Conservation (phyloP, 2,329 filamentous ascomycete genomes). For the Colletotrichum theobromicola region DNA sequence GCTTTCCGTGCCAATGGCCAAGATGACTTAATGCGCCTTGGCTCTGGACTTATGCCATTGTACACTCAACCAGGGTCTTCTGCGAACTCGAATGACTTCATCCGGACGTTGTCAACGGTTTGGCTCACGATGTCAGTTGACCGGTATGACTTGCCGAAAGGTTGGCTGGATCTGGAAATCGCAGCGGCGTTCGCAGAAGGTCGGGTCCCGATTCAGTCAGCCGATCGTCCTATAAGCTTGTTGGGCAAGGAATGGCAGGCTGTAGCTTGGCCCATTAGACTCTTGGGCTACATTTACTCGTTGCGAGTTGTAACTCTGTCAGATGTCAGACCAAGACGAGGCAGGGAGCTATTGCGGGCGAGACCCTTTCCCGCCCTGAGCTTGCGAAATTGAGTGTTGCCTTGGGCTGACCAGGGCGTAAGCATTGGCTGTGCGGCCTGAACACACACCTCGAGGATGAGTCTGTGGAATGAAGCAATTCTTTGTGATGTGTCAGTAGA, state of each 20-base stretch:
- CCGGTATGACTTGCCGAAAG: not conserved
- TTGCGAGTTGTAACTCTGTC: slow-evolving; percentile 9
- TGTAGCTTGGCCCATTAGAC: not conserved
- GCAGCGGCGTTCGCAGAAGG: not conserved
- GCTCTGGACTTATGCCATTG: not conserved
- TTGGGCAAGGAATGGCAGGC: not conserved
- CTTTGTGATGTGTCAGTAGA: not conserved
- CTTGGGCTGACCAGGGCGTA: not conserved
- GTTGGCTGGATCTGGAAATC: not conserved
- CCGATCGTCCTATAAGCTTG: not conserved
- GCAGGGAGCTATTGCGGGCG: slow-evolving; percentile 4
- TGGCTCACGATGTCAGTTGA: not conserved
- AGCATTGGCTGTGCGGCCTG: not conserved
- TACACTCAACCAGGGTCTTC: not conserved
- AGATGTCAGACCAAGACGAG: slow-evolving; percentile 4
- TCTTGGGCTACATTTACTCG: slow-evolving; percentile 8
- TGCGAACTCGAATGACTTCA: not conserved
- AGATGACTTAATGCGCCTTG: not conserved
- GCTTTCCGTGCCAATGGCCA: not conserved
- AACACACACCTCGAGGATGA: not conserved
- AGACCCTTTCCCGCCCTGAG: not conserved
- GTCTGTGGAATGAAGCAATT: not conserved
- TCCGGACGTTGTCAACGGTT: not conserved
- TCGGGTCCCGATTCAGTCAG: not conserved
- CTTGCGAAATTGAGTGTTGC: not conserved